phyloP scores from a whole-genome alignment of 306 rosid species.

The Acacia acuminata region DNA sequence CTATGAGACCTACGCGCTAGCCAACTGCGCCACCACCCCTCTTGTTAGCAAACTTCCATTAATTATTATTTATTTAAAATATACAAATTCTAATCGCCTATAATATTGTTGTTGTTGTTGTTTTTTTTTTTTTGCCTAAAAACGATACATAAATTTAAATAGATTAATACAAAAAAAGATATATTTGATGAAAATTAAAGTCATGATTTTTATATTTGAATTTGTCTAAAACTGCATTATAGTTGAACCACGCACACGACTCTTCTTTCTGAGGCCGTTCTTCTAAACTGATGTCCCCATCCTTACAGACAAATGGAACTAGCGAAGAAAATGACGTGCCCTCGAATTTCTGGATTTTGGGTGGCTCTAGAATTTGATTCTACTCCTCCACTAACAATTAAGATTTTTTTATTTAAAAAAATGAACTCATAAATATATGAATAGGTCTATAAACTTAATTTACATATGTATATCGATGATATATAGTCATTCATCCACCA shows the following conservation, averaged over 20 bases:
- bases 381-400: background rate
- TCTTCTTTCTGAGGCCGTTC: background rate
- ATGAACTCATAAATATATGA: background rate
- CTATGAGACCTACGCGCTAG: conserved; percentile 78
- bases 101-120: too few relatives aligned
- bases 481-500: background rate
- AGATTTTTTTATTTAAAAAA: too few relatives aligned
- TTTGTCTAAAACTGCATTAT: background rate
- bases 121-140: background rate
- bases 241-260: background rate
- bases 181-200: background rate
- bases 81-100: background rate
- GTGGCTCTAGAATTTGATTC: conserved; percentile 20
- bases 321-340: background rate
- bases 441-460: too few relatives aligned
- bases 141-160: background rate
- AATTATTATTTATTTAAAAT: too few relatives aligned
- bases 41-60: rapidly evolving
- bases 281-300: background rate
- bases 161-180: too few relatives aligned
- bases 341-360: conserved; percentile 10
- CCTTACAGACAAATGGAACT: background rate
- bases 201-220: background rate
- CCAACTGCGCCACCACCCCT: conserved; percentile 83
- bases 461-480: too few relatives aligned